Base-by-base conservation (phyloP, 179 eudicot species). In the Patellifolia procumbens region DNA sequence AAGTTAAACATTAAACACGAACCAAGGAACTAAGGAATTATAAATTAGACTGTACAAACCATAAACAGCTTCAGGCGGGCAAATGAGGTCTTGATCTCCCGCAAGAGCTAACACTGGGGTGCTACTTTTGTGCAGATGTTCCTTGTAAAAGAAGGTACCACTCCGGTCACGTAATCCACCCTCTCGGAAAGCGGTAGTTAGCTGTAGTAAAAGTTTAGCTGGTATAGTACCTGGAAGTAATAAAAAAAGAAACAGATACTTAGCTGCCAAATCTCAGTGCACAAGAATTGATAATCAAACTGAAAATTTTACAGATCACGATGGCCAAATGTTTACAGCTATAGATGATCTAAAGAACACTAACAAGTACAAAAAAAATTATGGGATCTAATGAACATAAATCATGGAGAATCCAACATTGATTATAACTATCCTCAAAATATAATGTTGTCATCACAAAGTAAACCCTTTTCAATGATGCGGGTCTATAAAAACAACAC, bases 31-130 rank as follows among this genome's bases (percentile, higher is more conserved):
- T 3, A 13, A 4, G 42, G 5, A 37, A 20, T 46, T 11, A 65
- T 20, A 37, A 17, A 24, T 9, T 58, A 32, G 5, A 37, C 10
- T 65, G 28, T 46, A 79, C 80, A 65, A 69, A 94, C 98, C 98
- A 34, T 85, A 65, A 69, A 92, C 97, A 68, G 97, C 97, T 87
- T 92, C 97, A 66, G 94, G 91, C 24, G 98, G 98, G 74, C 97
- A 94, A 43, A 94, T 92, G 81, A 86, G 85, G 85, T 94, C 98
- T 62, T 66, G 83, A 81, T 94, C 97, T 61, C 94, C 97, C 4
- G 98, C 94, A 78, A 94, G 78, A 74, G 98, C 98, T 70, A 94
- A 87, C 77, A 94, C 86, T 35, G 97, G 97, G 53, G 90, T 86
- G 32, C 74, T 84, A 79, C 79, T 87, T 81, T 85, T 88, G 67